Conservation (phyloP, 2,329 filamentous ascomycete species). For the Dothistroma pini region DNA sequence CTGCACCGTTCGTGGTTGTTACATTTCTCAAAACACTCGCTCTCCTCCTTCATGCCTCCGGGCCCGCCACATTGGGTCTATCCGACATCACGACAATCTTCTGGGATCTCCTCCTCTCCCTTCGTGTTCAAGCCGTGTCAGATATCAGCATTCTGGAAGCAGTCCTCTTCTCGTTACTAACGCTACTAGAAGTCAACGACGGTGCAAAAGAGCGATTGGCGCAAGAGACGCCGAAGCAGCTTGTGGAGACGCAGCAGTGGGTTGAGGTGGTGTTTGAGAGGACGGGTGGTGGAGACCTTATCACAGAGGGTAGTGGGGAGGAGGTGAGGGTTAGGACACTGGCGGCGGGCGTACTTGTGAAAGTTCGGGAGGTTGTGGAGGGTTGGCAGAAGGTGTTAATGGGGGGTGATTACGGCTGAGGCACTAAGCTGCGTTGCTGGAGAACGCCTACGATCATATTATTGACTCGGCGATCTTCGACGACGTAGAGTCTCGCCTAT, state of each 20-base stretch:
- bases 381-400: constrained; percentile 73
- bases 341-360: constrained; percentile 72
- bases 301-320: constrained; percentile 62
- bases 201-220: constrained; percentile 67
- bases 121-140: constrained; percentile 52
- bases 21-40: constrained; percentile 84
- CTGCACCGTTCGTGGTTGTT: constrained; percentile 70
- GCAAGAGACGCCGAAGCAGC: constrained; percentile 66
- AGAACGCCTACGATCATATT: too few species aligned
- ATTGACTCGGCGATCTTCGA: too few species aligned
- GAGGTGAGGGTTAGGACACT: constrained; percentile 77
- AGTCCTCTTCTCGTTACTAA: constrained; percentile 73
- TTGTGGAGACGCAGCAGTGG: constrained; percentile 88
- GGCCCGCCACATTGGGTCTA: constrained; percentile 71
- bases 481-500: too few species aligned
- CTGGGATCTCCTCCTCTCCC: constrained; percentile 73
- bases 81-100: constrained; percentile 79
- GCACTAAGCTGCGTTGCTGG: neutral
- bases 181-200: constrained; percentile 75
- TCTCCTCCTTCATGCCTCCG: constrained; percentile 76
- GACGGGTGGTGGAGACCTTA: constrained; percentile 31
- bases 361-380: constrained; percentile 75
- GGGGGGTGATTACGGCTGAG: constrained; percentile 43
- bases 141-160: constrained; percentile 63
- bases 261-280: constrained; percentile 68